phyloP scores from a whole-genome alignment of 2,329 filamentous ascomycete genomes.

The Fusarium musae region DNA sequence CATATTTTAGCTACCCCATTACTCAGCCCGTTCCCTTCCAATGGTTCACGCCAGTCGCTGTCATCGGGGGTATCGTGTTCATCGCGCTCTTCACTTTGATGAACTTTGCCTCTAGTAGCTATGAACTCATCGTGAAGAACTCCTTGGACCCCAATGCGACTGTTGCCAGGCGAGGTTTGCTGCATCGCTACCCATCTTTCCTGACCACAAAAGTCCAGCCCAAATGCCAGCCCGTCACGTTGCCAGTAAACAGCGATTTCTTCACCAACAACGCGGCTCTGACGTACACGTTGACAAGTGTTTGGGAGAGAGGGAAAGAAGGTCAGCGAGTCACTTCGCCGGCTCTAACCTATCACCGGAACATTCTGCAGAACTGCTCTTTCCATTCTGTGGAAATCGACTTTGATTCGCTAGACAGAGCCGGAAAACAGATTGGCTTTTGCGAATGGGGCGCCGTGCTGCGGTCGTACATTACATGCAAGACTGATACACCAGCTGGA shows the following conservation, averaged over 20 bases:
- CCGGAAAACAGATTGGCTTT: background rate
- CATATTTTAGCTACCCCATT: background rate
- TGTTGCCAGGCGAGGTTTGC: background rate
- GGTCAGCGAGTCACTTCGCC: background rate
- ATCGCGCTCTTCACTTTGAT: background rate
- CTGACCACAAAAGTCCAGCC: background rate
- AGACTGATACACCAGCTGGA: background rate
- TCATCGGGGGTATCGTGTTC: background rate
- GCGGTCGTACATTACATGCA: background rate
- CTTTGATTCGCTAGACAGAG: background rate
- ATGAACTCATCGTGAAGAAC: background rate
- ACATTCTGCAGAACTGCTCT: background rate
- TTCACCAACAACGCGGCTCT: background rate
- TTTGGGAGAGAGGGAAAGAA: background rate
- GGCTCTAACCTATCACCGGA: background rate
- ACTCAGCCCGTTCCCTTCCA: background rate
- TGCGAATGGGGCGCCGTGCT: background rate
- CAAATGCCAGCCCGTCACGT: background rate
- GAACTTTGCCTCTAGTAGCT: background rate
- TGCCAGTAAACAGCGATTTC: background rate
- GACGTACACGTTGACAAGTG: background rate
- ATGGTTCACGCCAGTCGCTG: background rate
- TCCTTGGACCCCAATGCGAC: background rate
- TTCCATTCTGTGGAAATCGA: background rate
- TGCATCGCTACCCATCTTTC: background rate